phyloP scores from a whole-genome alignment of 441 rosid species.

The Omphalea diandra region DNA sequence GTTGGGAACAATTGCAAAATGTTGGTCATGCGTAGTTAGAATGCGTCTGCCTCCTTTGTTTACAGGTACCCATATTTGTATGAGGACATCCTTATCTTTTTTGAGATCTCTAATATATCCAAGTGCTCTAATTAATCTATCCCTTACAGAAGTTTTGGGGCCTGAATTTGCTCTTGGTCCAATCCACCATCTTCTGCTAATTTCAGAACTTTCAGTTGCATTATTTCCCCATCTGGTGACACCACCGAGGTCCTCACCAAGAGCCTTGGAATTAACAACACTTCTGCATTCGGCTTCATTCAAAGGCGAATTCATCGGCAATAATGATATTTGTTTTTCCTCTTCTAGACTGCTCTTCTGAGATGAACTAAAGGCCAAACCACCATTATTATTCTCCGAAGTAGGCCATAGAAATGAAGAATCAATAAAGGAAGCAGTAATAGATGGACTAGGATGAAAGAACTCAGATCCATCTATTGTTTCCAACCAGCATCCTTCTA shows the following conservation, averaged over 20 bases:
- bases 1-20: slow-evolving; percentile 56
- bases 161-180: slow-evolving; percentile 48
- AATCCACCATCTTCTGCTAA: slow-evolving; percentile 72
- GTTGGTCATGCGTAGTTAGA: slow-evolving; percentile 66
- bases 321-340: slow-evolving; percentile 29
- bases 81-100: slow-evolving; percentile 62
- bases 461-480: slow-evolving; percentile 77
- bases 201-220: slow-evolving; percentile 39
- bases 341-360: slow-evolving; percentile 37
- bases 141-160: slow-evolving; percentile 55
- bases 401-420: slow-evolving; percentile 43
- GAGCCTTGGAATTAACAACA: slow-evolving; percentile 22
- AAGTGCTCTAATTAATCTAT: slow-evolving; percentile 67
- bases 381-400: slow-evolving; percentile 33
- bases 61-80: slow-evolving; percentile 91
- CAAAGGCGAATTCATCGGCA: slow-evolving; percentile 21
- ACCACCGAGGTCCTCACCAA: slow-evolving; percentile 18
- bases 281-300: slow-evolving; percentile 25
- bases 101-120: slow-evolving; percentile 53
- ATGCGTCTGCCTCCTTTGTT: slow-evolving; percentile 62
- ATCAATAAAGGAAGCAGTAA: slow-evolving; percentile 41
- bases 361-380: slow-evolving; percentile 27
- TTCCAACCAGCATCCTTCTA: slow-evolving; percentile 93
- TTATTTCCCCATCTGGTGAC: slow-evolving; percentile 15
- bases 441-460: slow-evolving; percentile 42